Evolutionary conservation across 176 grass and related monocot genomes (phyloP).

Genomic region (Oryza glumipatula): DNA sequence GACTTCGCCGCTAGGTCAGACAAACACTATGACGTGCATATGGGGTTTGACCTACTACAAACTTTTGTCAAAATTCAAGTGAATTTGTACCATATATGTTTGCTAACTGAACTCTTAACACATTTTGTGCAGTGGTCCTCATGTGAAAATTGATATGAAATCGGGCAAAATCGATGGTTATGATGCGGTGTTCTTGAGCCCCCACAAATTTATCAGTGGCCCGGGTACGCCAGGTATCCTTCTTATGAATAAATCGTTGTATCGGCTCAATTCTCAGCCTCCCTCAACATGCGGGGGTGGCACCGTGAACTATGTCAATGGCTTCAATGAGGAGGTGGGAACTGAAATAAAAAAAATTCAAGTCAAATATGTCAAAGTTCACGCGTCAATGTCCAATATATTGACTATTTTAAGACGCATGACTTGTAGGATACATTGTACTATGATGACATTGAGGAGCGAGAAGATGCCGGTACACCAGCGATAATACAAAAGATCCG

Average conservation of each 20-base stretch:
- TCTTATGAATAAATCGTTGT: conserved; percentile 73
- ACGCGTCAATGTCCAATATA: no score
- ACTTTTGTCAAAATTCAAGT: no score
- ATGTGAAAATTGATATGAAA: conserved; percentile 81
- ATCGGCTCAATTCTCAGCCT: conserved; percentile 52
- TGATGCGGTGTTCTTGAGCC: conserved; percentile 75
- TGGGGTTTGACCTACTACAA: no score
- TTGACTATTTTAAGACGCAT: not conserved
- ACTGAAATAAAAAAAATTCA: not conserved
- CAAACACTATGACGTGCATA: not conserved
- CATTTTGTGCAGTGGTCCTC: conserved; percentile 53
- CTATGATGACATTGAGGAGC: conserved; percentile 58
- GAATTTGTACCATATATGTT: no score
- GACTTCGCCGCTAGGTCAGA: conserved; percentile 81
- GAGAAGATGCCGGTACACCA: conserved; percentile 72
- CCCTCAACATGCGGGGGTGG: conserved; percentile 75
- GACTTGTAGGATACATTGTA: conserved; percentile 69
- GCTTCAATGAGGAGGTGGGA: conserved; percentile 65
- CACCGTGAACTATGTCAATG: conserved; percentile 76
- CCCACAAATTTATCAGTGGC: conserved; percentile 79
- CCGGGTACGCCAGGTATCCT: conserved; percentile 76
- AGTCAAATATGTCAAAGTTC: not conserved
- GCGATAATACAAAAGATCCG: conserved; percentile 73
- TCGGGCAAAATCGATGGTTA: conserved; percentile 74
- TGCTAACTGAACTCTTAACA: no score